Percentiles rank a stretch among this genome's conserved stretches.
phyloP scores from a whole-genome alignment of 805 yeast species.

The Allodekkera sacchari region DNA sequence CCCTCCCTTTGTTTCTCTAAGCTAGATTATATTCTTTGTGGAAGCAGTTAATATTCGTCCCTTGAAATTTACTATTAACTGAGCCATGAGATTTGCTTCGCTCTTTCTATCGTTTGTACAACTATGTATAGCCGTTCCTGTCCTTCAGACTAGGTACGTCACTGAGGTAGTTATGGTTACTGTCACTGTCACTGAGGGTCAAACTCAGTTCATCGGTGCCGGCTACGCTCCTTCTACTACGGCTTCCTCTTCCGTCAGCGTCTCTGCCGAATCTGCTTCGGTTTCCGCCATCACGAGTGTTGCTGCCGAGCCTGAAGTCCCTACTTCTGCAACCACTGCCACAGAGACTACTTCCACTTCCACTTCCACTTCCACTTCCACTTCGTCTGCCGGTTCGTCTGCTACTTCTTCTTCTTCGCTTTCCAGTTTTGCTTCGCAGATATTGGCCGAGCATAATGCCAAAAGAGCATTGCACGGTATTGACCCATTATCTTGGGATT shows the following conservation, averaged over 20 bases:
- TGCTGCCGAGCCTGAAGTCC: conserved; percentile 11
- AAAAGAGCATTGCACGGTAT: conserved; percentile 51
- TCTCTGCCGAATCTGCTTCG: conserved; percentile 8
- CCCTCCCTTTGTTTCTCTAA: too few relatives aligned
- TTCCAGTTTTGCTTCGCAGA: conserved; percentile 21
- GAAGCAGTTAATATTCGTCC: too few relatives aligned
- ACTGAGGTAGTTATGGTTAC: conserved; percentile 14
- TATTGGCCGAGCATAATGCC: conserved; percentile 53
- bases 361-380: conserved; percentile 11
- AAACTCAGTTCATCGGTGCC: neutral
- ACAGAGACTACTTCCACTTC: conserved; percentile 13
- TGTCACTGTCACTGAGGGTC: conserved; percentile 5
- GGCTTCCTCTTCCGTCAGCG: conserved; percentile 3
- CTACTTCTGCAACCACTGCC: conserved; percentile 9
- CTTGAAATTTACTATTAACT: too few relatives aligned
- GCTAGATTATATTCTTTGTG: too few relatives aligned
- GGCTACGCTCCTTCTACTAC: conserved; percentile 2
- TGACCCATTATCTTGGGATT: conserved; percentile 47
- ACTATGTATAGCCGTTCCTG: conserved; percentile 4
- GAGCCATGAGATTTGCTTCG: too few relatives aligned
- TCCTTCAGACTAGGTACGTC: conserved; percentile 10
- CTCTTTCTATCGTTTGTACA: conserved; percentile 4
- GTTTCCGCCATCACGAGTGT: conserved; percentile 9
- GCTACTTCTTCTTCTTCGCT: conserved; percentile 11
- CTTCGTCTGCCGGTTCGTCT: conserved; percentile 12